Percentiles rank a stretch among this genome's conserved stretches.
phyloP scores from a whole-genome alignment of 169 alveolate species.

The Babesia ovata region DNA sequence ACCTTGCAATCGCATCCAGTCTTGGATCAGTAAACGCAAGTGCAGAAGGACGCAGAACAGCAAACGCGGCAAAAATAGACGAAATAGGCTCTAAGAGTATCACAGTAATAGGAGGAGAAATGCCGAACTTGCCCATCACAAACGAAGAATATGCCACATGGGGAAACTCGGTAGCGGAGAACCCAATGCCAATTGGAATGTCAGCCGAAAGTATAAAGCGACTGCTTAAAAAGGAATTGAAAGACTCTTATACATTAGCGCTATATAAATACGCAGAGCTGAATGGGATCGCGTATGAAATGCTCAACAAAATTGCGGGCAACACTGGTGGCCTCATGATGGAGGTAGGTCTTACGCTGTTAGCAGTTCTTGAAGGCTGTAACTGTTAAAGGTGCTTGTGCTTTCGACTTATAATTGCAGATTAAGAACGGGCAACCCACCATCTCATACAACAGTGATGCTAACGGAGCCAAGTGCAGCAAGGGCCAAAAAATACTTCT shows the following conservation, averaged over 20 bases:
- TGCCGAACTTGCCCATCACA: slow-evolving; percentile 65
- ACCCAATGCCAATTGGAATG: slow-evolving; percentile 70
- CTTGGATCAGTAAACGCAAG: slow-evolving; percentile 41
- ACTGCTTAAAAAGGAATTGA: slow-evolving; percentile 20
- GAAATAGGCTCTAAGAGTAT: slow-evolving; percentile 47
- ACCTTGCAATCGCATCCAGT: slow-evolving; percentile 25
- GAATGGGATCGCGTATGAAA: slow-evolving; percentile 65
- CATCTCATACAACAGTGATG: slow-evolving; percentile 20
- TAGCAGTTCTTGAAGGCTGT: background rate
- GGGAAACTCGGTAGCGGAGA: slow-evolving; percentile 63
- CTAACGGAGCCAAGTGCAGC: slow-evolving; percentile 39
- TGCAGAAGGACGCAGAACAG: background rate
- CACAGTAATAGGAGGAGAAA: slow-evolving; percentile 63
- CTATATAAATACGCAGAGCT: slow-evolving; percentile 55
- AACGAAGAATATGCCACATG: slow-evolving; percentile 57
- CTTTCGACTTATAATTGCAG: background rate
- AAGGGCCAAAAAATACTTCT: slow-evolving; percentile 36
- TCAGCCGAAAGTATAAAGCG: slow-evolving; percentile 42
- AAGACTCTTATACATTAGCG: slow-evolving; percentile 41
- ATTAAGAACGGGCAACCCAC: slow-evolving; percentile 38
- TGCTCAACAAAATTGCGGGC: slow-evolving; percentile 40
- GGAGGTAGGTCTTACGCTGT: slow-evolving; percentile 26
- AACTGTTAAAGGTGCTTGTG: background rate
- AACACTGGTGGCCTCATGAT: slow-evolving; percentile 26
- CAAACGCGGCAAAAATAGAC: slow-evolving; percentile 12